Evolutionary conservation across 257 asterid genomes (phyloP).

Genomic region (Anisodus acutangulus): DNA sequence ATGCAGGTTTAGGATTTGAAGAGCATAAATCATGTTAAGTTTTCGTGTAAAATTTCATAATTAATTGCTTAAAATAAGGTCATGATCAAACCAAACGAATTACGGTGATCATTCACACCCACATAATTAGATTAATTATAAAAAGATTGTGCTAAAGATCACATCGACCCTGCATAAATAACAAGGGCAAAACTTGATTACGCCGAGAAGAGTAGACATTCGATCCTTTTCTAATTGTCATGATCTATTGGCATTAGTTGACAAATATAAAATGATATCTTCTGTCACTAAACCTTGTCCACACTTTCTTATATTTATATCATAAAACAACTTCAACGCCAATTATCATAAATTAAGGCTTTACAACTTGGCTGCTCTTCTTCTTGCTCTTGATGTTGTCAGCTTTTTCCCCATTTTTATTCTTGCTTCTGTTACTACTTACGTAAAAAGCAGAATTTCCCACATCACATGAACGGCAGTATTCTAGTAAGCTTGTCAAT

Average conservation of each 20-base stretch:
- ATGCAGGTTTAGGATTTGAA: neutral
- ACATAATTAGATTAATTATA: neutral
- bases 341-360: neutral
- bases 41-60: neutral
- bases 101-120: neutral
- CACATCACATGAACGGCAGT: neutral
- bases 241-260: neutral
- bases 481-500: neutral
- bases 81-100: neutral
- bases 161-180: neutral
- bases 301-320: neutral
- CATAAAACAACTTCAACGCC: neutral
- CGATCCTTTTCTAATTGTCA: conserved; percentile 2
- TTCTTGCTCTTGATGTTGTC: neutral
- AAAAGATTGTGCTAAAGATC: neutral
- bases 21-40: neutral
- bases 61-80: neutral
- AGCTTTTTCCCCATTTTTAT: neutral
- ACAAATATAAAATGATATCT: conserved; percentile 4
- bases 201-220: neutral
- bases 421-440: neutral
- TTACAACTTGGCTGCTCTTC: conserved; percentile 5
- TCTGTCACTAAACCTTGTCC: conserved; percentile 18
- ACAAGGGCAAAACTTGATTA: neutral
- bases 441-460: neutral